phyloP scores from a whole-genome alignment of 2,329 filamentous ascomycete genomes.

The Apiospora arundinis region DNA sequence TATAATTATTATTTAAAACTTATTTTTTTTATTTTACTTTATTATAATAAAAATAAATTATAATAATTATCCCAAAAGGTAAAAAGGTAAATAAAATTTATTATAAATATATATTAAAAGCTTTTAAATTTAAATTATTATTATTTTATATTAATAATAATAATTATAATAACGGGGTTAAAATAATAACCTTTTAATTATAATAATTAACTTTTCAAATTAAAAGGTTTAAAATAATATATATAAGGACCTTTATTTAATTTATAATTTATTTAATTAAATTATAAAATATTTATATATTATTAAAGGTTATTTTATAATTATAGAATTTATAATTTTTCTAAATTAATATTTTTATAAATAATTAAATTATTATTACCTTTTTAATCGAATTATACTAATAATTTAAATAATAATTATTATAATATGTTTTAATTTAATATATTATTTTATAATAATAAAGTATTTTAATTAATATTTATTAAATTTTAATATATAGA shows the following conservation, averaged over 20 bases:
- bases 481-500: neutral
- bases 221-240: neutral
- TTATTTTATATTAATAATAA: neutral
- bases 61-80: neutral
- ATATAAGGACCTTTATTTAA: neutral
- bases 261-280: neutral
- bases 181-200: neutral
- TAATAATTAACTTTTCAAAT: neutral
- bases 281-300: neutral
- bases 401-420: neutral
- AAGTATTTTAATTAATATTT: neutral
- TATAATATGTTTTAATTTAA: neutral
- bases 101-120: neutral
- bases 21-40: neutral
- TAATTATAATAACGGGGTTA: neutral
- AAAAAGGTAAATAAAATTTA: neutral
- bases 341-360: neutral
- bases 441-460: neutral
- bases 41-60: neutral
- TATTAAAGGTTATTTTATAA: neutral
- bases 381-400: slow-evolving; percentile 20
- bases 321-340: neutral
- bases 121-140: neutral
- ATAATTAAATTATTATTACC: neutral
- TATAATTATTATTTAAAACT: neutral